These are phyloP conservation scores for Asterochloris sp. DNA, from an alignment of 139 green algal species.

Conservation along the genomic window DNA sequence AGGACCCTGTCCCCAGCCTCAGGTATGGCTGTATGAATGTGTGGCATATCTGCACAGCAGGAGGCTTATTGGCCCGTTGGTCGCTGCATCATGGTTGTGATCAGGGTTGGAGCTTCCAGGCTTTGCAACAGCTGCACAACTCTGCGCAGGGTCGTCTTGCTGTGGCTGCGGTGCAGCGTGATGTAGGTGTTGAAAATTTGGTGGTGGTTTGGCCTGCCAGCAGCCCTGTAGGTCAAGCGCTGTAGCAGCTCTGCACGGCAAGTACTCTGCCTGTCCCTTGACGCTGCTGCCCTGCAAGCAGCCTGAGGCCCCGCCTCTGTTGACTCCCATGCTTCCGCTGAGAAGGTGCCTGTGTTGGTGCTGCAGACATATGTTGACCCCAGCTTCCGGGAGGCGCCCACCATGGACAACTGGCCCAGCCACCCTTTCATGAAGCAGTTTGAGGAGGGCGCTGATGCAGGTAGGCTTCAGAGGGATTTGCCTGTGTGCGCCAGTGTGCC, in stretches of 20 bases:
- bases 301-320: no score
- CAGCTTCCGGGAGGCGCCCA: conserved; percentile 45
- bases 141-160: not conserved
- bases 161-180: not conserved
- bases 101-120: no score
- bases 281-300: no score
- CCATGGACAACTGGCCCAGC: conserved; percentile 70
- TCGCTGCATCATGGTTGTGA: no score
- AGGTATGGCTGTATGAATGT: no score
- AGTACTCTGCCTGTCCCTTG: no score
- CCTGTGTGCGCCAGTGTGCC: no score
- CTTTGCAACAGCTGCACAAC: not conserved
- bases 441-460: not conserved
- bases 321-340: no score
- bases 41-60: no score
- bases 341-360: not conserved
- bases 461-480: not conserved
- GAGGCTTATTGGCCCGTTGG: no score
- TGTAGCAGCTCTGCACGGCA: no score
- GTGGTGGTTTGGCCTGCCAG: not conserved
- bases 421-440: conserved; percentile 59
- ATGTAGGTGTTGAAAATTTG: not conserved
- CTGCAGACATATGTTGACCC: conserved; percentile 34
- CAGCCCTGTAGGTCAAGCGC: not conserved
- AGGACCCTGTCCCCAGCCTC: no score